Conservation (phyloP, 1,139 yeast species). For the Pichia sp. region DNA sequence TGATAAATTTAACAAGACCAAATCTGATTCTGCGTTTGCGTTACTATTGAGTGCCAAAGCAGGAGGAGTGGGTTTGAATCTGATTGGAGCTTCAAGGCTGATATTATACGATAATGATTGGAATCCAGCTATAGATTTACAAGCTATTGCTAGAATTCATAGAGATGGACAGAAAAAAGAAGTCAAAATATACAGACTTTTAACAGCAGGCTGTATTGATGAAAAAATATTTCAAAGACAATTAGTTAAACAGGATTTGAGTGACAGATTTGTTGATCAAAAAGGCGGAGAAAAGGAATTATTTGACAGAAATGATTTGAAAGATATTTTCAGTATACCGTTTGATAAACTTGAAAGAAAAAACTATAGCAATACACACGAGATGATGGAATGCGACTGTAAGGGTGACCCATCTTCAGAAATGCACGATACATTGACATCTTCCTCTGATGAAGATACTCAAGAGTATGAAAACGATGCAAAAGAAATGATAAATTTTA, state of each 20-base stretch:
- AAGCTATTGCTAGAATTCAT: slow-evolving; percentile 94
- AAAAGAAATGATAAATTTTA: slow-evolving; percentile 16
- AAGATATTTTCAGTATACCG: slow-evolving; percentile 59
- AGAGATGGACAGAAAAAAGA: slow-evolving; percentile 84
- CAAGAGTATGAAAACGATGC: slow-evolving; percentile 13
- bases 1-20: slow-evolving; percentile 52
- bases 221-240: slow-evolving; percentile 96
- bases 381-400: slow-evolving; percentile 69
- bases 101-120: slow-evolving; percentile 44
- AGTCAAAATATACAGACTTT: slow-evolving; percentile 74
- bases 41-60: slow-evolving; percentile 83
- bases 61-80: slow-evolving; percentile 90
- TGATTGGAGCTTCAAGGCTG: slow-evolving; percentile 84
- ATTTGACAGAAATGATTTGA: slow-evolving; percentile 57
- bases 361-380: slow-evolving; percentile 65
- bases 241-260: slow-evolving; percentile 70
- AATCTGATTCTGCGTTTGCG: slow-evolving; percentile 40
- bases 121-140: slow-evolving; percentile 87
- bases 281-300: slow-evolving; percentile 36
- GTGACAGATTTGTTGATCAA: slow-evolving; percentile 67
- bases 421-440: neutral
- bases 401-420: slow-evolving; percentile 35
- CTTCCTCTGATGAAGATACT: neutral
- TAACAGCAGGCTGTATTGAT: slow-evolving; percentile 85
- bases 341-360: slow-evolving; percentile 6